Evolutionary conservation across 768 basidiomycete species (phyloP).

Genomic region (Mycena galericulata): DNA sequence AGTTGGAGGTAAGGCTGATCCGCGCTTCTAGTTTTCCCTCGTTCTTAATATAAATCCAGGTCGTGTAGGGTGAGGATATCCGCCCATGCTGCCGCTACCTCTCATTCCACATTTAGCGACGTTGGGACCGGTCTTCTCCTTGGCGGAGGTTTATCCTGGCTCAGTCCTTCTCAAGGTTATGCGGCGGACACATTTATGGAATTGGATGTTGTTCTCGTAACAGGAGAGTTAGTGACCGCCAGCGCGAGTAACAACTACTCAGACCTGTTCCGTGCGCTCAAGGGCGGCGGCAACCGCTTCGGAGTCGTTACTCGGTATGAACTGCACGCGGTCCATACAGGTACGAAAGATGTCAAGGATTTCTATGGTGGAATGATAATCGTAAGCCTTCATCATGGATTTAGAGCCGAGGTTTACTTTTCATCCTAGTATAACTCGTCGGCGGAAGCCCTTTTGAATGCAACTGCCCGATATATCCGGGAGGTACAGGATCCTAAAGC

Average conservation of each 20-base stretch:
- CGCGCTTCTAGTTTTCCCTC: too few relatives aligned
- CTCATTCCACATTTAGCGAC: constrained; percentile 41
- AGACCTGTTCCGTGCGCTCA: constrained; percentile 58
- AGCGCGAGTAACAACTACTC: constrained; percentile 53
- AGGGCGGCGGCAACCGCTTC: constrained; percentile 59
- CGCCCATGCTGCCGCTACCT: neutral
- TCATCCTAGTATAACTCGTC: constrained; percentile 42
- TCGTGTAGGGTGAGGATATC: too few relatives aligned
- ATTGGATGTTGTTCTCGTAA: constrained; percentile 57
- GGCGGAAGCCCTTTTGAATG: constrained; percentile 50
- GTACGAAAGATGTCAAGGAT: constrained; percentile 49
- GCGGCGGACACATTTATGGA: constrained; percentile 52
- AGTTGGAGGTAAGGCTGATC: constrained; percentile 52
- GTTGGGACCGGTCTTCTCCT: constrained; percentile 58
- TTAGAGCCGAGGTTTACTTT: neutral
- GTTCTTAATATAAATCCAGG: too few relatives aligned
- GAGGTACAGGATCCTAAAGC: constrained; percentile 53
- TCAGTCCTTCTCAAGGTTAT: constrained; percentile 55
- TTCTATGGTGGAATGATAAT: constrained; percentile 54
- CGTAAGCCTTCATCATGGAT: constrained; percentile 35
- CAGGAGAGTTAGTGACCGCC: constrained; percentile 54
- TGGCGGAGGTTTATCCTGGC: constrained; percentile 56
- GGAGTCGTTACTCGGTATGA: constrained; percentile 60
- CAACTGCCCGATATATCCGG: constrained; percentile 50
- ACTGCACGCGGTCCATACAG: constrained; percentile 53